Percentiles rank a stretch among this genome's conserved stretches.
These are phyloP conservation scores for Solanum pennellii DNA, from an alignment of 257 asterid species.

Conservation along the genomic window DNA sequence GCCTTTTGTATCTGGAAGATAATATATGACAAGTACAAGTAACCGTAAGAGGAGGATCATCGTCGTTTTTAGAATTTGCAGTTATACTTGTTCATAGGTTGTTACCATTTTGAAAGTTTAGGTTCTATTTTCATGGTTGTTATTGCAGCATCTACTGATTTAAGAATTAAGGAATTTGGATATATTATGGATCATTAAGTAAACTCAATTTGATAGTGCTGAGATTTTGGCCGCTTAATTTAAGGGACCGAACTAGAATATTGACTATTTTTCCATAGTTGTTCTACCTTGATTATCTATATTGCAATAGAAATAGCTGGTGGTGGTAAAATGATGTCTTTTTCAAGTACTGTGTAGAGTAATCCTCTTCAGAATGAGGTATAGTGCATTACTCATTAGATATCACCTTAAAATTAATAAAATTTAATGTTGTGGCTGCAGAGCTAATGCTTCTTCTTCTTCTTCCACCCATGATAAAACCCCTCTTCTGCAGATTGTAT, in stretches of 20 bases:
- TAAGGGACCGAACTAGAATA: not conserved
- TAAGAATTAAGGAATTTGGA: not conserved
- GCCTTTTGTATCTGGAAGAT: not conserved
- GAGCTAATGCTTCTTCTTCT: no score
- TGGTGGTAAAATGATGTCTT: not conserved
- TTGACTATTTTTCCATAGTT: not conserved
- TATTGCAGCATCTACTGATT: not conserved
- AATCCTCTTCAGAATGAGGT: not conserved
- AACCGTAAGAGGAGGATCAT: no score
- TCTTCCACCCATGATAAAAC: no score
- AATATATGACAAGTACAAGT: not conserved
- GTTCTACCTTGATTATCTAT: not conserved
- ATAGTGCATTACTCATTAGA: not conserved
- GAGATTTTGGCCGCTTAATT: not conserved
- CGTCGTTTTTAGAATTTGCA: no score
- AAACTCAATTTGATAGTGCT: not conserved
- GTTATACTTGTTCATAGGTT: not conserved
- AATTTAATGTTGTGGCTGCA: no score
- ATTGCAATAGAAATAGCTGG: not conserved
- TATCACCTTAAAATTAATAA: no score
- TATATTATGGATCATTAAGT: not conserved
- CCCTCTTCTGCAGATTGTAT: no score
- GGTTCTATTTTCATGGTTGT: not conserved
- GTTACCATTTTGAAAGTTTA: not conserved
- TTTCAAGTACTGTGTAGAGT: not conserved